Conservation (phyloP, 208 protist genomes). For the Willaertia magna region DNA sequence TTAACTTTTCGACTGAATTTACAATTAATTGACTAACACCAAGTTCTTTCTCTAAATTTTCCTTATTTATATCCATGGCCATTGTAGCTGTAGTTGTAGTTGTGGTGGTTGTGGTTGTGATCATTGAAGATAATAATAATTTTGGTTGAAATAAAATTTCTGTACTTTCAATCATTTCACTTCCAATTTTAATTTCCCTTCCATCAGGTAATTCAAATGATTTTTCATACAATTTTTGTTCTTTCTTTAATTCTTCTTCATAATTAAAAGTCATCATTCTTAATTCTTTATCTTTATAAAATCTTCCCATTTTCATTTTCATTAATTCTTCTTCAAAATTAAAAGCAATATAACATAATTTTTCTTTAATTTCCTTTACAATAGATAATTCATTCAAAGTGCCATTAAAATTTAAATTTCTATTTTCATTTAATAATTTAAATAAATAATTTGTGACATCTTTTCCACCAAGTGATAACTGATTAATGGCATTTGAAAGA, state of each 20-base stretch:
- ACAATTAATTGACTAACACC: too few relatives aligned
- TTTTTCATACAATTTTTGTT: constrained; percentile 39
- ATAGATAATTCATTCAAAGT: too few relatives aligned
- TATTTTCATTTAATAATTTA: constrained; percentile 1
- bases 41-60: too few relatives aligned
- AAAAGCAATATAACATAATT: neutral
- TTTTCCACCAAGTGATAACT: constrained; percentile 9
- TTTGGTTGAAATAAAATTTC: constrained; percentile 95
- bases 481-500: constrained; percentile 8
- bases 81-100: too few relatives aligned
- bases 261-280: too few relatives aligned
- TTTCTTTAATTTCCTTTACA: neutral
- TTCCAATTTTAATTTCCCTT: constrained; percentile 67
- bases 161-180: constrained; percentile 75
- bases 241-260: too few relatives aligned
- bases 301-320: too few relatives aligned
- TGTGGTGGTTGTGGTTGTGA: too few relatives aligned
- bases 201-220: constrained; percentile 66
- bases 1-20: too few relatives aligned
- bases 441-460: constrained; percentile 21
- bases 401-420: constrained; percentile 59
- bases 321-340: neutral
- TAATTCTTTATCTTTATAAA: too few relatives aligned
- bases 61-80: too few relatives aligned
- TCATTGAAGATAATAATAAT: too few relatives aligned